Evolutionary conservation across 1,284 basidiomycete species (phyloP).

Genomic region (Ceraceosorus guamensis): DNA sequence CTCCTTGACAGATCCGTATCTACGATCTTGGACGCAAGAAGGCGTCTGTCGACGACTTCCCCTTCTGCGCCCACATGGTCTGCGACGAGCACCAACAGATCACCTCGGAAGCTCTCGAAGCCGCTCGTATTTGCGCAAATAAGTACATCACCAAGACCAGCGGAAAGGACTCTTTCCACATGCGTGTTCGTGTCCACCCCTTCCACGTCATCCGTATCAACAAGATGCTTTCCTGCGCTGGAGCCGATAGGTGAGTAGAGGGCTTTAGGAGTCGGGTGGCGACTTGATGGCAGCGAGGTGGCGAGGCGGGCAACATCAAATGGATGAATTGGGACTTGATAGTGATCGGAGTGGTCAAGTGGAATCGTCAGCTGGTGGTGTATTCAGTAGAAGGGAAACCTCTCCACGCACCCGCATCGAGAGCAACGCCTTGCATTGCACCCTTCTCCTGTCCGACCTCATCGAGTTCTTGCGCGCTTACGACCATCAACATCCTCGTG

Average conservation of each 20-base stretch:
- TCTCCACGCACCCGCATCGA: too few relatives aligned
- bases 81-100: conserved; percentile 98
- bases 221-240: conserved; percentile 99
- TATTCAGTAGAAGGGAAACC: too few relatives aligned
- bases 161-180: conserved; percentile 98
- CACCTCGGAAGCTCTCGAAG: conserved; percentile 91
- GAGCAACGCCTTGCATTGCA: too few relatives aligned
- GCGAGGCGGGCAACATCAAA: too few relatives aligned
- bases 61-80: conserved; percentile 73
- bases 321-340: too few relatives aligned
- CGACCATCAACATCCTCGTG: too few relatives aligned
- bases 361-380: too few relatives aligned
- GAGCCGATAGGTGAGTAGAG: conserved; percentile 70
- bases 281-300: too few relatives aligned
- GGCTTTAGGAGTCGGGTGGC: too few relatives aligned
- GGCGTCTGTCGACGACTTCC: conserved; percentile 87
- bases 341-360: too few relatives aligned
- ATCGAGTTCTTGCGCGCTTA: too few relatives aligned
- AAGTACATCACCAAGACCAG: conserved; percentile 98
- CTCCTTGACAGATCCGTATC: conserved; percentile 43
- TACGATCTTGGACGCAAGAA: conserved; percentile 85
- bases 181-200: conserved; percentile 93
- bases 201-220: conserved; percentile 99
- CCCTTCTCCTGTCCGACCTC: too few relatives aligned
- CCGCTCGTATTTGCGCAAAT: conserved; percentile 98